Base-by-base conservation (phyloP, 2,329 filamentous ascomycete genomes). In the Remersonia thermophila region DNA sequence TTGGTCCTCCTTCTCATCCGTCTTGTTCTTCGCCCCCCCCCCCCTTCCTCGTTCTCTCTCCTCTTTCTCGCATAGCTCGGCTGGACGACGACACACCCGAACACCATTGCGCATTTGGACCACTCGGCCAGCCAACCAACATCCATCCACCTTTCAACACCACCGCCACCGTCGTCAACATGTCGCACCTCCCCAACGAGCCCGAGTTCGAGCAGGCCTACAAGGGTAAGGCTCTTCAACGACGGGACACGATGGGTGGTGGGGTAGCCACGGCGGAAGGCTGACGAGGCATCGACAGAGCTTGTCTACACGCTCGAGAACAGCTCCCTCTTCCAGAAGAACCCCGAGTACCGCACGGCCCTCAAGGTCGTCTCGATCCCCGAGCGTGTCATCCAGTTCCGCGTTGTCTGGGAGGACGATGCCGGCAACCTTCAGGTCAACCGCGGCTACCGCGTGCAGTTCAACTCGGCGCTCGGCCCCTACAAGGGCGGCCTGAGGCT, bases 121-220 rank as follows among this genome's bases (percentile, higher is more conserved):
- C 30, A 23, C 20, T 23, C 20, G 20, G 20, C 20, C 20, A 23
- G 20, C 20, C 5, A 23, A 23, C 20, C 20, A 9, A 23, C 5
- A 5, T 23, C 20, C 5, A 9, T 6, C 20, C 20, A 23, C 25
- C 25, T 26, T 13, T 23, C 33, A 14, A n/a, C 30, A 20, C 13
- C 32, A 20, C 15, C 11, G 28, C 28, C 32, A 18, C 12, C 36
- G 27, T 30, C 14, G 30, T 38, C 49, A 68, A 48, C 49, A 91
- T 93, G 83, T 83, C 86, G 50, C 80, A 91, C 69, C 72, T 91
- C 55, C 77, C 83, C 35, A 66, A 68, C 47, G 89, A 96, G 76
- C 89, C 91, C 56, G 89, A 98, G 71, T 96, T 96, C 69, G 79
- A 95, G 77, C 89, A 96, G 76, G 89, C 89, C 56, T 93, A 93